Evolutionary conservation across 495 filamentous ascomycete genomes (phyloP), one percentile per base, ranked within the genome.

Genomic region (Annulohypoxylon stygium): DNA sequence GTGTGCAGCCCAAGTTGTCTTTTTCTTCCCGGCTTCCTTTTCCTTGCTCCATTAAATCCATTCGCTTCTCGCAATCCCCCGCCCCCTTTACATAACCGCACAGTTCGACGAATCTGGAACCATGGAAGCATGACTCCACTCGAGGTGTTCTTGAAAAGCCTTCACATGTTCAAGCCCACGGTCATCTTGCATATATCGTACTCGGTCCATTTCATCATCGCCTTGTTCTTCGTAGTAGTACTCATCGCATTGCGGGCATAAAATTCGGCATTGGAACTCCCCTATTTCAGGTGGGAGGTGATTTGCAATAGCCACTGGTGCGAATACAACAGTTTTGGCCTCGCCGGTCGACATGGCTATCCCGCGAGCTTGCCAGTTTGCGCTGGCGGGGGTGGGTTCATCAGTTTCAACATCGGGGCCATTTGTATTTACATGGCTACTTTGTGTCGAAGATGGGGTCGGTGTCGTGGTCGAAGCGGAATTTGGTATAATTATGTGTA

Each of bases 171-270:
- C 76, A 67, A 85, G 83, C n/a, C 81, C 82, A 36, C 66, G 74
- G 39, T 83, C 84, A 57, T 83, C 82, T 72, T 81, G 81, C 37
- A 71, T 73, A 47, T 82, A 84, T 54, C 73, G 77, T 20, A 78
- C 45, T 34, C 76, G 71, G 51, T 82, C 72, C 65, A 82, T 79
- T 45, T 86, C 84, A 50, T 79, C 79, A 51, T 83, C 81, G 26
- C 82, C 83, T 62, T 82, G 79, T 59, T 84, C 83, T 41, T 83
- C 69, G 70, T 85, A 84, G 33, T 79, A 83, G 59, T 81, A 81
- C 59, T 86, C 83, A 58, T 85, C 84, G 73, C 84, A 86, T 55
- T 79, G 83, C 36, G 84, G 83, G 47, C 84, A 86, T 41, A 81
- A 53, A 45, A 86, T 67, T 23, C 78, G 75, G 20, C 83, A 80